Evolutionary conservation across 371 early-diverging fungal species (phyloP).

Genomic region (Mucor indicus): DNA sequence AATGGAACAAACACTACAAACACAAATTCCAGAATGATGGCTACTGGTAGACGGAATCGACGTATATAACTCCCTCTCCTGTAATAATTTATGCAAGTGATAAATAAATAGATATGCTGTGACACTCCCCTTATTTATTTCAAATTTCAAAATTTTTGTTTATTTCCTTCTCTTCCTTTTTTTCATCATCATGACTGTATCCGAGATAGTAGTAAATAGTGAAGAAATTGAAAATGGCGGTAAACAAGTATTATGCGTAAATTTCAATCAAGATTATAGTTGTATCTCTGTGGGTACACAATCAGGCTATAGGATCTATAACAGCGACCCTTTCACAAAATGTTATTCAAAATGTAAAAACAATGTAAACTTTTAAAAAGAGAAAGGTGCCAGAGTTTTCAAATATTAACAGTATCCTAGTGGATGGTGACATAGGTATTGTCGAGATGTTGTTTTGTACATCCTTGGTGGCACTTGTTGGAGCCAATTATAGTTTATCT

Average conservation of each 20-base stretch:
- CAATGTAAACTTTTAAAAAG: too few relatives aligned
- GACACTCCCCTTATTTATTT: too few relatives aligned
- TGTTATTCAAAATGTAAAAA: constrained; percentile 69
- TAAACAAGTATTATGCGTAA: constrained; percentile 30
- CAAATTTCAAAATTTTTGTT: too few relatives aligned
- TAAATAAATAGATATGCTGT: too few relatives aligned
- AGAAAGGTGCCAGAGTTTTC: neutral
- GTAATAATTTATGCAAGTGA: too few relatives aligned
- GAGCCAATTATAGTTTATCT: constrained; percentile 85
- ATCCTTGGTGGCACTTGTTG: constrained; percentile 85
- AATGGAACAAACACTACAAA: neutral
- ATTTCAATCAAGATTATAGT: constrained; percentile 92
- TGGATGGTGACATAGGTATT: constrained; percentile 76
- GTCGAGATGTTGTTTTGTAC: constrained; percentile 94
- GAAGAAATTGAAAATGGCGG: neutral
- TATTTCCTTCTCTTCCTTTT: too few relatives aligned
- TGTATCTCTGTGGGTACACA: constrained; percentile 90
- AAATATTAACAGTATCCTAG: constrained; percentile 19
- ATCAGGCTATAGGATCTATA: constrained; percentile 88
- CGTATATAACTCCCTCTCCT: too few relatives aligned
- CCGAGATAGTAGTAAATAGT: neutral
- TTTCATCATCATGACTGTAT: too few relatives aligned
- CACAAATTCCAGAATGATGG: neutral
- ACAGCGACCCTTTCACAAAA: constrained; percentile 90
- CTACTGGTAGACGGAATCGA: too few relatives aligned